These are phyloP conservation scores for Plenodomus biglobosus DNA, from an alignment of 2,329 filamentous ascomycete species.

Conservation along the genomic window DNA sequence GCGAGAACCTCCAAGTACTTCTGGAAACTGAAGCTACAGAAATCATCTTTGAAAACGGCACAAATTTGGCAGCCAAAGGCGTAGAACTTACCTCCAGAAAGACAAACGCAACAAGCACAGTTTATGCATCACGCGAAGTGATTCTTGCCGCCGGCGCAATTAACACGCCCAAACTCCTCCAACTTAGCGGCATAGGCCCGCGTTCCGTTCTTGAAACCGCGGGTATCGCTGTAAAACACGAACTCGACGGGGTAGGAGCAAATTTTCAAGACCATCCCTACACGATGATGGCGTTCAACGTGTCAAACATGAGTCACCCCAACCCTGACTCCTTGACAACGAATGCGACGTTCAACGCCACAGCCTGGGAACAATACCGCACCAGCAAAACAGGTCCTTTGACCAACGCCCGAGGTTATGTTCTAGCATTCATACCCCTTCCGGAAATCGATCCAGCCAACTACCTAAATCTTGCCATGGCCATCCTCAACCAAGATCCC, in stretches of 20 bases:
- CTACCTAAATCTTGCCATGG: constrained; percentile 18
- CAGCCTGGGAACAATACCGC: constrained; percentile 31
- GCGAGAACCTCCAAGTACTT: constrained; percentile 37
- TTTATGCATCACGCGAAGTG: constrained; percentile 51
- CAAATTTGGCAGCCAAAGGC: constrained; percentile 24
- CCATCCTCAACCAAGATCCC: constrained; percentile 11
- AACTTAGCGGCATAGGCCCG: constrained; percentile 37
- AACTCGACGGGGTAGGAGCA: constrained; percentile 33
- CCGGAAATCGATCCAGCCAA: constrained; percentile 22
- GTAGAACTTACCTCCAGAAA: constrained; percentile 28
- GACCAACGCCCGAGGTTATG: constrained; percentile 30
- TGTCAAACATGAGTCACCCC: constrained; percentile 22
- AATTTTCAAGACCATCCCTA: constrained; percentile 42
- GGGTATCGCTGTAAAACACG: constrained; percentile 28
- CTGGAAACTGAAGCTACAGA: constrained; percentile 22
- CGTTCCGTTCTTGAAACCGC: constrained; percentile 28
- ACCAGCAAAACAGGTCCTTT: constrained; percentile 30
- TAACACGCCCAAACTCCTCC: constrained; percentile 58
- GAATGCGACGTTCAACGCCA: constrained; percentile 31
- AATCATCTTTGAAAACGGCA: constrained; percentile 24
- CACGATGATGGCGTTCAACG: constrained; percentile 21
- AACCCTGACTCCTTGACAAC: constrained; percentile 24
- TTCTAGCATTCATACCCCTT: constrained; percentile 31
- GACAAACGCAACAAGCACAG: constrained; percentile 15
- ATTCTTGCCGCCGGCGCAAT: constrained; percentile 60